Evolutionary conservation across 2,329 filamentous ascomycete species (phyloP).

Genomic region (Dothideomycetes sp.): DNA sequence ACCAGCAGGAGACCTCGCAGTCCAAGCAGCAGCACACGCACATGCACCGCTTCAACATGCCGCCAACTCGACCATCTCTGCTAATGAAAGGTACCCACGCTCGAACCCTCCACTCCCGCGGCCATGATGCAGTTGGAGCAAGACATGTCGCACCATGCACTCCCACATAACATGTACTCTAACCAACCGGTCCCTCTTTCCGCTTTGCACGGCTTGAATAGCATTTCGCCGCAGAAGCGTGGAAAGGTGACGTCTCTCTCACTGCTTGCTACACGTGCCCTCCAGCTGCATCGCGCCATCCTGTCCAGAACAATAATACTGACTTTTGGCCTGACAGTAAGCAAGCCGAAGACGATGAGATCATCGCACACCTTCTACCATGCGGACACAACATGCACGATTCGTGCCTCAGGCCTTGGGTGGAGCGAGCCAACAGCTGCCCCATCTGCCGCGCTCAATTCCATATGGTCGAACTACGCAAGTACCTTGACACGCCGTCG

Average conservation of each 20-base stretch:
- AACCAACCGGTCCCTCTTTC: not conserved
- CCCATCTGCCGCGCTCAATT: conserved; percentile 91
- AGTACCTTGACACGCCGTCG: conserved; percentile 55
- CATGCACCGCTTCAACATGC: too few species aligned
- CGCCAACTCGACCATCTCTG: too few species aligned
- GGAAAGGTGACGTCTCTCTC: conserved; percentile 25
- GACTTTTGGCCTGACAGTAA: conserved; percentile 15
- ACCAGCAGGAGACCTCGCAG: too few species aligned
- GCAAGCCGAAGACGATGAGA: conserved; percentile 32
- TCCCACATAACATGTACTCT: conserved; percentile 8
- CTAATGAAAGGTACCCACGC: conserved; percentile 7
- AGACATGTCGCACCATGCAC: too few species aligned
- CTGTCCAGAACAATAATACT: conserved; percentile 12
- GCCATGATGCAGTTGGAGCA: conserved; percentile 7
- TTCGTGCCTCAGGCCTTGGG: conserved; percentile 86
- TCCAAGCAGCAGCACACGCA: too few species aligned
- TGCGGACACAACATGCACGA: conserved; percentile 92
- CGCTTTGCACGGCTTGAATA: conserved; percentile 29
- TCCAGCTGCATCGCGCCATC: conserved; percentile 14
- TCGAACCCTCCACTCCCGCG: conserved; percentile 10
- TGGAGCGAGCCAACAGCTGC: conserved; percentile 92
- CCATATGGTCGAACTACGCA: conserved; percentile 77
- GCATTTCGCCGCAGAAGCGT: conserved; percentile 27
- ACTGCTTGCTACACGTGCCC: conserved; percentile 17
- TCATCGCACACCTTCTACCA: conserved; percentile 53